Evolutionary conservation across 352 stramenopile species (phyloP).

Genomic region (Pythium phragmiticola): DNA sequence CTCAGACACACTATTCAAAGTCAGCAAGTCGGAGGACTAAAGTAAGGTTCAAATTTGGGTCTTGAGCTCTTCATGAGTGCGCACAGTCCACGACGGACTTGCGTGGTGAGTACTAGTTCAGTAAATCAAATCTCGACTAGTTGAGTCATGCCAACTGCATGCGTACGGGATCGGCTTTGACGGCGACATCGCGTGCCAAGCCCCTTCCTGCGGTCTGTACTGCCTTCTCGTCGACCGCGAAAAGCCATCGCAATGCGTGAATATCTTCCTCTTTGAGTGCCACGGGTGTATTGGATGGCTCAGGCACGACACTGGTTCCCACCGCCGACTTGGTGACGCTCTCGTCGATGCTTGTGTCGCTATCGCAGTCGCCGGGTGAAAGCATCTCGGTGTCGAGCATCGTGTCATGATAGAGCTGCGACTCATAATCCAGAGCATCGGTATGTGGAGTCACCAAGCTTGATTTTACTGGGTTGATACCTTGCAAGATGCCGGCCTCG

Average conservation of each 20-base stretch:
- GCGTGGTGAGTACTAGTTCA: too few species aligned
- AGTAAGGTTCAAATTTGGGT: too few species aligned
- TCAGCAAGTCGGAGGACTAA: too few species aligned
- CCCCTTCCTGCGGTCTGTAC: conserved; percentile 8
- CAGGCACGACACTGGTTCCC: not conserved
- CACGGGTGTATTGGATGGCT: conserved; percentile 16
- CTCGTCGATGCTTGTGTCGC: not conserved
- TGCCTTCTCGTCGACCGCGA: conserved; percentile 15
- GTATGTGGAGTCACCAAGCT: not conserved
- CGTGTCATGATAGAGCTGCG: conserved; percentile 5
- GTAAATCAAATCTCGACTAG: too few species aligned
- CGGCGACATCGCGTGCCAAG: not conserved
- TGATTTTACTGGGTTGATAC: conserved; percentile 1
- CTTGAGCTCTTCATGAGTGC: too few species aligned
- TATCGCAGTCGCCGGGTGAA: not conserved
- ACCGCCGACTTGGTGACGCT: not conserved
- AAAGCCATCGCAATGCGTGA: conserved; percentile 22
- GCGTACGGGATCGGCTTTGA: not conserved
- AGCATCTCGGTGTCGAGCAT: conserved; percentile 5
- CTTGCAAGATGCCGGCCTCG: conserved; percentile 5
- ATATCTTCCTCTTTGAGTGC: conserved; percentile 25
- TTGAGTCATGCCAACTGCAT: conserved; percentile 11
- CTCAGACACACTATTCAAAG: too few species aligned
- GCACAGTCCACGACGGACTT: too few species aligned
- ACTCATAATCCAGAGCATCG: conserved; percentile 1